These are phyloP conservation scores for Candida ortonii DNA, from an alignment of 805 yeast genomes.

Conservation along the genomic window DNA sequence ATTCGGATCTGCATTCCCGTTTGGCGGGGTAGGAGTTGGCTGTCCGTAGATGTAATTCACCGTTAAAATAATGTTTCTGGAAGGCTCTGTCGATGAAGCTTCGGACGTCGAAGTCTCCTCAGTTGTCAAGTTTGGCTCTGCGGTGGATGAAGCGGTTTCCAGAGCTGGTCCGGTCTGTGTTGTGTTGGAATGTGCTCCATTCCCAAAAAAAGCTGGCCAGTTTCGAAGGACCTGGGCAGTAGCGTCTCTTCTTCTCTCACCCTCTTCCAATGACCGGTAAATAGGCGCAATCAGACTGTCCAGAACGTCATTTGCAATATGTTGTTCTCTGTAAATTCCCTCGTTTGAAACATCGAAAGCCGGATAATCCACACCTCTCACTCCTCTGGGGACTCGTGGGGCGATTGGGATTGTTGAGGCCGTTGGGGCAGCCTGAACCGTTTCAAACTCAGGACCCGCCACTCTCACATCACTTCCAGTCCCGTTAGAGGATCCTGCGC, in stretches of 20 bases:
- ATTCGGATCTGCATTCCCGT: conserved; percentile 17
- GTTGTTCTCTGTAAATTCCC: conserved; percentile 30
- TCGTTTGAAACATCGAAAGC: conserved; percentile 36
- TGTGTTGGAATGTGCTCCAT: too few species aligned
- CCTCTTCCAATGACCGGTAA: conserved; percentile 22
- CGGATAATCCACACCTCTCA: conserved; percentile 36
- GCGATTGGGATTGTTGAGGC: conserved; percentile 1
- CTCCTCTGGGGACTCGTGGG: conserved; percentile 13
- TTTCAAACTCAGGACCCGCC: too few species aligned
- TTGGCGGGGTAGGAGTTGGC: too few species aligned
- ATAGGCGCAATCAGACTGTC: conserved; percentile 26
- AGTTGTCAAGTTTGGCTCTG: too few species aligned
- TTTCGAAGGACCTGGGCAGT: too few species aligned
- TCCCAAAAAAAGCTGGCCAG: too few species aligned
- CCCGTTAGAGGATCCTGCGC: too few species aligned
- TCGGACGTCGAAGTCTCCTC: too few species aligned
- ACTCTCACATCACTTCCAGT: too few species aligned
- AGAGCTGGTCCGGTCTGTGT: too few species aligned
- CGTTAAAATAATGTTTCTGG: conserved; percentile 39
- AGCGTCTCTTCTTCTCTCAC: conserved; percentile 9
- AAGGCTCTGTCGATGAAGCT: conserved; percentile 19
- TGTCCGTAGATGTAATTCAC: conserved; percentile 38
- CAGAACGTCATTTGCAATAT: conserved; percentile 20
- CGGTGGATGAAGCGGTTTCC: too few species aligned
- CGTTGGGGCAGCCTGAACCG: neutral